Evolutionary conservation across 192 early-diverging fungal genomes (phyloP).

Genomic region (Lunasporangiospora selenospora): DNA sequence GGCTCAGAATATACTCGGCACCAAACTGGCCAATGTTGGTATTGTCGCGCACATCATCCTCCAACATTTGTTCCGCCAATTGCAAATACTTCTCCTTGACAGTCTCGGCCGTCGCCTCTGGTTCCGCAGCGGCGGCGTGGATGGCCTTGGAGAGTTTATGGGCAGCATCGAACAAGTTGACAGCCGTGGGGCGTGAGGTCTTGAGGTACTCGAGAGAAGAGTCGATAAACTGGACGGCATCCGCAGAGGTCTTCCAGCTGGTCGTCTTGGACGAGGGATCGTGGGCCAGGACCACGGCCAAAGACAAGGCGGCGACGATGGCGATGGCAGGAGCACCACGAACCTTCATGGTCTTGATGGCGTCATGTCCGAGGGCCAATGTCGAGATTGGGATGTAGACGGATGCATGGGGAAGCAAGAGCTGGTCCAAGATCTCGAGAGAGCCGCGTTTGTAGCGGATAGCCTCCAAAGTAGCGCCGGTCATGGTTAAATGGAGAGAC

Average conservation of each 20-base stretch:
- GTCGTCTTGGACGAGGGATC: slow-evolving; percentile 6
- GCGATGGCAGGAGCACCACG: slow-evolving; percentile 96
- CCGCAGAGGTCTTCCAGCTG: slow-evolving; percentile 32
- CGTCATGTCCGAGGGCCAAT: slow-evolving; percentile 78
- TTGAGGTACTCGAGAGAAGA: slow-evolving; percentile 76
- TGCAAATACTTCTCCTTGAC: slow-evolving; percentile 71
- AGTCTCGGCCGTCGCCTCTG: slow-evolving; percentile 33
- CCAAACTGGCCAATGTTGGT: slow-evolving; percentile 83
- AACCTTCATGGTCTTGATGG: slow-evolving; percentile 94
- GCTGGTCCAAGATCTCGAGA: slow-evolving; percentile 90
- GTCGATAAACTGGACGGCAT: slow-evolving; percentile 59
- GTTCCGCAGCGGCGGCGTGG: slow-evolving; percentile 6
- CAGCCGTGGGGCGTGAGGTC: slow-evolving; percentile 94
- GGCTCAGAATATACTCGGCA: slow-evolving; percentile 71
- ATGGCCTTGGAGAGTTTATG: slow-evolving; percentile 54
- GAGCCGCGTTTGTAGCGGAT: slow-evolving; percentile 58
- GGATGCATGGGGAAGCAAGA: slow-evolving; percentile 86
- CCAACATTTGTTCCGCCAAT: slow-evolving; percentile 85
- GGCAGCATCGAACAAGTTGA: slow-evolving; percentile 94
- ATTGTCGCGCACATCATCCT: slow-evolving; percentile 87
- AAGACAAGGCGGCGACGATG: slow-evolving; percentile 90
- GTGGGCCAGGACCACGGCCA: slow-evolving; percentile 79
- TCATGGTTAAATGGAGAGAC: too few species aligned
- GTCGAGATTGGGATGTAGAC: slow-evolving; percentile 73
- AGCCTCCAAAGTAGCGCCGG: slow-evolving; percentile 55